A percentile compares a stretch with the other conserved stretches of the same genome.
Evolutionary conservation across 225 moss, liverwort and hornwort species (phyloP).

Genomic region (Physcomitrium patens): DNA sequence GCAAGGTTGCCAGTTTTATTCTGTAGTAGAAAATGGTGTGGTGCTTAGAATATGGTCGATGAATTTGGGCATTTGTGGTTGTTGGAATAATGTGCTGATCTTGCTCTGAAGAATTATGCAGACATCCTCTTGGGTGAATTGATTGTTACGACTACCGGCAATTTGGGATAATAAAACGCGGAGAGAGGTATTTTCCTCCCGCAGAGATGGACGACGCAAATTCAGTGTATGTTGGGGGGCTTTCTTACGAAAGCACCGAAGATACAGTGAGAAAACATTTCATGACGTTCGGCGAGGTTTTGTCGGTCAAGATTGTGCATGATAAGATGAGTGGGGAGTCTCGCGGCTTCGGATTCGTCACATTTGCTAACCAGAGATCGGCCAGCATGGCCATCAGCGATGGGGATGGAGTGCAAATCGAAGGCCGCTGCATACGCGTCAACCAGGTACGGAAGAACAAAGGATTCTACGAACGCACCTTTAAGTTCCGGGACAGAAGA

Average conservation of each 20-base stretch:
- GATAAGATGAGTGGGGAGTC: constrained; percentile 89
- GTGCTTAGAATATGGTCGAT: constrained; percentile 14
- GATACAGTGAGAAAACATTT: constrained; percentile 48
- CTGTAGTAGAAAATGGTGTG: constrained; percentile 20
- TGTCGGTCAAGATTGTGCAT: constrained; percentile 75
- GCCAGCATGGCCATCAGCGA: constrained; percentile 76
- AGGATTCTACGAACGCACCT: constrained; percentile 54
- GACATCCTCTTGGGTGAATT: constrained; percentile 28
- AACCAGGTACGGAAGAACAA: constrained; percentile 88
- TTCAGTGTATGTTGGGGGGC: constrained; percentile 57
- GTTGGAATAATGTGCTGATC: constrained; percentile 17
- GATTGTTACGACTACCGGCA: background rate
- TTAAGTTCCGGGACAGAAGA: constrained; percentile 53
- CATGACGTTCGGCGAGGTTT: constrained; percentile 48
- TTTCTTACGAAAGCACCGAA: constrained; percentile 51
- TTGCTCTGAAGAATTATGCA: constrained; percentile 32
- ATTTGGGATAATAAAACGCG: constrained; percentile 1
- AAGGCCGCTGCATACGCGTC: constrained; percentile 84
- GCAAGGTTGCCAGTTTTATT: too few species aligned
- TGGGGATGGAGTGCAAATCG: constrained; percentile 79
- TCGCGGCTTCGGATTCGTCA: constrained; percentile 87
- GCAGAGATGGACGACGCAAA: constrained; percentile 50
- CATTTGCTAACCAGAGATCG: constrained; percentile 79
- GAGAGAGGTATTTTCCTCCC: constrained; percentile 7
- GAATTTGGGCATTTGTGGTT: constrained; percentile 19